A percentile compares a stretch with the other conserved stretches of the same genome.
Conservation (phyloP, 169 alveolate species). For the Cytauxzoon felis region DNA sequence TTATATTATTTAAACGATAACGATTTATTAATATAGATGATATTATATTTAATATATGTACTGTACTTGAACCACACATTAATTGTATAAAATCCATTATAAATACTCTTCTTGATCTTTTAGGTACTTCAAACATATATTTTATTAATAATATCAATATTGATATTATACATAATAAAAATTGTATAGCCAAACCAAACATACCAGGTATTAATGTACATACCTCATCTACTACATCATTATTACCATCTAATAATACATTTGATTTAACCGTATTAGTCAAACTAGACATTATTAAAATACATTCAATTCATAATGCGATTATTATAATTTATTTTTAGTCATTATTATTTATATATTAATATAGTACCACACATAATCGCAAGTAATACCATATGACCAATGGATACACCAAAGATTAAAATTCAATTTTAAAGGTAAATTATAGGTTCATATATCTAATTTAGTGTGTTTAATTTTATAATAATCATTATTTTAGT, state of each 20-base stretch:
- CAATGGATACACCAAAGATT: no score
- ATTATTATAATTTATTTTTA: no score
- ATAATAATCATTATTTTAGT: no score
- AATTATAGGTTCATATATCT: no score
- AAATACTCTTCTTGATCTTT: constrained; percentile 61
- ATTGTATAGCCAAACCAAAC: constrained; percentile 71
- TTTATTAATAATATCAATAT: constrained; percentile 62
- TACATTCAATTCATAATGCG: no score
- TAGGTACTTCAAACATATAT: constrained; percentile 64
- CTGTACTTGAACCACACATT: constrained; percentile 69
- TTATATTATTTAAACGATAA: constrained; percentile 1
- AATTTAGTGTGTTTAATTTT: no score
- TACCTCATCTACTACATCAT: constrained; percentile 15
- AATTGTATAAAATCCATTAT: constrained; percentile 62
- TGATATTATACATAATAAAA: constrained; percentile 59
- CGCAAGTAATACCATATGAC: no score
- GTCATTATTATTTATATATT: no score
- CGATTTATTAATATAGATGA: constrained; percentile 62
- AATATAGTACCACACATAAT: no score
- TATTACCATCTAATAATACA: not conserved
- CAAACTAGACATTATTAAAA: no score
- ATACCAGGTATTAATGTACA: constrained; percentile 74
- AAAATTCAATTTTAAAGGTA: no score
- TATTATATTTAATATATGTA: constrained; percentile 67
- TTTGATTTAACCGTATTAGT: not conserved